Conservation (phyloP, 164 flowering plant species). For the Vitis riparia region DNA sequence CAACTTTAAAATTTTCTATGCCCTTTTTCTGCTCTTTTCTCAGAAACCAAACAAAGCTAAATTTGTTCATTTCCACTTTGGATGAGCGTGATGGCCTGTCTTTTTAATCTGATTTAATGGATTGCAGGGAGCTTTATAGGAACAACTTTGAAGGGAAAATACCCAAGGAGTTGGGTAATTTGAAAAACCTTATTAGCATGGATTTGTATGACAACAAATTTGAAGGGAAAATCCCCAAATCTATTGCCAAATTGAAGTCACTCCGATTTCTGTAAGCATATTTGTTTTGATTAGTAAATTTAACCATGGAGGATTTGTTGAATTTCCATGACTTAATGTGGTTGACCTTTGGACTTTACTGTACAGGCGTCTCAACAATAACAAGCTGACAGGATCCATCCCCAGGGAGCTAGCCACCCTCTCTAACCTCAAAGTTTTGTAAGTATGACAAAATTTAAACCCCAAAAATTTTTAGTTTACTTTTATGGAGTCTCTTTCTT, state of each 20-base stretch:
- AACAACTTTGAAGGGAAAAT: constrained; percentile 66
- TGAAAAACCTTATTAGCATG: constrained; percentile 75
- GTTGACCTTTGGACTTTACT: constrained; percentile 4
- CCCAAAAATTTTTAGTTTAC: neutral
- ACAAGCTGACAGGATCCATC: constrained; percentile 74
- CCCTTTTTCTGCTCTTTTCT: neutral
- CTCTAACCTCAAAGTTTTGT: constrained; percentile 76
- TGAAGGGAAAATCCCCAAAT: constrained; percentile 70
- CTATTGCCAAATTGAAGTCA: constrained; percentile 64
- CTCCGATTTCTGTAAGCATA: constrained; percentile 72
- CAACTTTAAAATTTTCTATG: neutral
- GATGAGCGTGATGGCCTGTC: too few relatives aligned
- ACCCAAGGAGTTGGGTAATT: constrained; percentile 77
- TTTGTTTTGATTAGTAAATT: neutral
- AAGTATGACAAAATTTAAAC: constrained; percentile 22
- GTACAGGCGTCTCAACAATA: constrained; percentile 72
- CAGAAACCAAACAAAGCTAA: neutral
- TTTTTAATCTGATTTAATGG: neutral
- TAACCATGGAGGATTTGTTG: neutral
- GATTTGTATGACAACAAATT: constrained; percentile 69
- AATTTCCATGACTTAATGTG: neutral
- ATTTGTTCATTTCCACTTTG: too few relatives aligned
- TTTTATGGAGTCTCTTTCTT: neutral
- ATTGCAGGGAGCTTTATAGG: constrained; percentile 73
- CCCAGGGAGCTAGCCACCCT: constrained; percentile 76